Base-by-base conservation (phyloP, 164 flowering plant genomes). In the Vitis amurensis region DNA sequence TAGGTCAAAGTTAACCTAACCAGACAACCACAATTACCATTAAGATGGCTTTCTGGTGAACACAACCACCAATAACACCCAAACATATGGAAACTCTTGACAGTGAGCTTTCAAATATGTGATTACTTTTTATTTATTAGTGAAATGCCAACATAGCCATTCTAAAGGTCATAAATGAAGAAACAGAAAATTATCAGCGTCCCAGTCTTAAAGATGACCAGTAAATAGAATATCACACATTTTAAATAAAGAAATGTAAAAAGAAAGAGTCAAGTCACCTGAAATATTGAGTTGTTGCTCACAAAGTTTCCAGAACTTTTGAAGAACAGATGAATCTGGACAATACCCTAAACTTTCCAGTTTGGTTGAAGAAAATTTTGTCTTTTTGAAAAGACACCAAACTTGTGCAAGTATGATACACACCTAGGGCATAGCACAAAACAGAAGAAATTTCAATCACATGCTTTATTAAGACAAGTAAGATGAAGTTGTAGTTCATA, bases 301-400 rank as follows among this genome's bases (percentile, higher is more conserved):
- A 83, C 98, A 89, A 44, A 96, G 85, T 73, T 76, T 81, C 98
- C 97, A 96, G 66, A 87, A 96, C 67, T 87, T 91, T 69, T 82
- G 76, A 78, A 94, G 70, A 75, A 70, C 65, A 68, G 84, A 50
- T 49, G 62, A 31, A 57, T 88, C 90, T 27, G 99, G 95, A 76
- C 78, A 76, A 71, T 78, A 88, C 50, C 95, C 98, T 66, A 96
- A 78, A 9, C 67, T 69, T 79, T 88, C 92, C 84, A 96, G 70
- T 74, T 82, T 85, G 64, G 94, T 85, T 57, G 89, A 81, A 59
- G 86, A 77, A 81, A 82, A 92, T 69, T 78, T 89, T 44, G 84
- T 52, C 79, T 79, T 86, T 73, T 83, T 88, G 69, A 93, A 96
- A 67, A 93, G 73, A 77, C 79, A 83, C 97, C 99, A 96, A 30